phyloP scores from a whole-genome alignment of 1,284 basidiomycete genomes.

The Tranzscheliella williamsii region DNA sequence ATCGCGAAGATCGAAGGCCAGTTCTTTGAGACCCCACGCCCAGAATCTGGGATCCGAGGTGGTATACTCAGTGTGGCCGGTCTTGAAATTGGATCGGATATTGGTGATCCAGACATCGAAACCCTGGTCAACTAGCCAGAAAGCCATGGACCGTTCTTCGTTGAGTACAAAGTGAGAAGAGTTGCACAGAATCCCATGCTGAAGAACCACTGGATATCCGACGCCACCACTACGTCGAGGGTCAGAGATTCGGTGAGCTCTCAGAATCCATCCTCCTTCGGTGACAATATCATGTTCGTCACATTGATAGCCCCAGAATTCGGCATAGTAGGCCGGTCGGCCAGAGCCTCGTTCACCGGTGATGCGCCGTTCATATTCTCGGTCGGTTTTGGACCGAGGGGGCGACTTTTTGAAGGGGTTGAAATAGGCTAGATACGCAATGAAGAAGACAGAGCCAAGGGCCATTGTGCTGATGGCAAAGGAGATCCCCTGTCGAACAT shows the following conservation, averaged over 20 bases:
- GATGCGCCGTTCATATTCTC: slow-evolving; percentile 58
- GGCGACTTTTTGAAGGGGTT: slow-evolving; percentile 55
- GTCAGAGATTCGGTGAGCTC: slow-evolving; percentile 58
- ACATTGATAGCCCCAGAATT: slow-evolving; percentile 62
- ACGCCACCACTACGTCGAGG: slow-evolving; percentile 50
- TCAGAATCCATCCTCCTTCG: slow-evolving; percentile 58
- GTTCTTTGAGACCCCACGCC: slow-evolving; percentile 59
- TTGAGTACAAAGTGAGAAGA: slow-evolving; percentile 56
- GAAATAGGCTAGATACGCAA: slow-evolving; percentile 47
- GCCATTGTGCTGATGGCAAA: slow-evolving; percentile 37
- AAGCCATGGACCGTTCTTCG: slow-evolving; percentile 59
- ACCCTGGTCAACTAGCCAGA: slow-evolving; percentile 60
- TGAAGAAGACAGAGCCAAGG: slow-evolving; percentile 38
- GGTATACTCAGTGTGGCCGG: slow-evolving; percentile 55
- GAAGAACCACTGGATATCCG: slow-evolving; percentile 58
- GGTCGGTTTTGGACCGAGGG: slow-evolving; percentile 48
- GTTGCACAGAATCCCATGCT: slow-evolving; percentile 60
- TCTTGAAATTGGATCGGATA: slow-evolving; percentile 57
- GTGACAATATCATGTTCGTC: slow-evolving; percentile 59
- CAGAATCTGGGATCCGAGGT: slow-evolving; percentile 59
- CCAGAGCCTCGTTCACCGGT: slow-evolving; percentile 57
- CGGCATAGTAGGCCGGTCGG: slow-evolving; percentile 56
- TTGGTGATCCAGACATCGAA: slow-evolving; percentile 60
- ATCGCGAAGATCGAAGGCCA: slow-evolving; percentile 56
- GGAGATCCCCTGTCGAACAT: slow-evolving; percentile 50